Base-by-base conservation (phyloP, 495 filamentous ascomycete genomes). In the Penicillium turbatum region DNA sequence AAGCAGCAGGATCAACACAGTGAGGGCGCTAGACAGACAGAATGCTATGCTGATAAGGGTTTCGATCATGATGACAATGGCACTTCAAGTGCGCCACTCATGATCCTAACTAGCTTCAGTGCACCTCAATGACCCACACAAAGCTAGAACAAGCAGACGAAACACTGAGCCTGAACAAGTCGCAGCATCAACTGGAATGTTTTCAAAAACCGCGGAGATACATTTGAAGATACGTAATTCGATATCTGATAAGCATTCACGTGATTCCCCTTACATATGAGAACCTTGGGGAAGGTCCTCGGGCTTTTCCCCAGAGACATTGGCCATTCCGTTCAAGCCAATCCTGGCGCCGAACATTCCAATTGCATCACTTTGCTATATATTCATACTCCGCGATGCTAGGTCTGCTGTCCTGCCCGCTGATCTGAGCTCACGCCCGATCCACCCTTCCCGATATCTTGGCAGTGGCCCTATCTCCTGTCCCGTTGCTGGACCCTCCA, bases 1-100 rank as follows among this genome's bases (percentile, higher is more conserved):
- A 1, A 83, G 70, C 5, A 73, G 57, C 29, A 80, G 48, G 38
- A 84, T 74, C 12, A 80, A 51, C 30, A 81, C 42, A 4, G 79
- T 80, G 51, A 81, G 48, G 2, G 66, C 59, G 6, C 72, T 81
- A n/a, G 78, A 81, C 15, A 77, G 45, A 49, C 70, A 70, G 37
- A 82, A 79, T 13, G 74, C 74, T 44, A 75, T 48, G 47, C 56
- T 74, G 45, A 76, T 69, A 42, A 73, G 39, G 1, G 64, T 55
- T 29, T 76, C 72, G 51, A 78, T 69, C 75, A 75, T 76, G 54
- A 40, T 56, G 61, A 50, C 35, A 38, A 35, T 29, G 36, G 10
- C 29, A 34, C 29, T 17, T 38, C 35, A n/a, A 29, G 39, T 17
- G 7, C 19, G 1, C 13, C 17, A 1, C 13, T 35, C 29, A 32